These are phyloP conservation scores for Trichoderma asperellum DNA, from an alignment of 2,329 filamentous ascomycete species.

Conservation along the genomic window DNA sequence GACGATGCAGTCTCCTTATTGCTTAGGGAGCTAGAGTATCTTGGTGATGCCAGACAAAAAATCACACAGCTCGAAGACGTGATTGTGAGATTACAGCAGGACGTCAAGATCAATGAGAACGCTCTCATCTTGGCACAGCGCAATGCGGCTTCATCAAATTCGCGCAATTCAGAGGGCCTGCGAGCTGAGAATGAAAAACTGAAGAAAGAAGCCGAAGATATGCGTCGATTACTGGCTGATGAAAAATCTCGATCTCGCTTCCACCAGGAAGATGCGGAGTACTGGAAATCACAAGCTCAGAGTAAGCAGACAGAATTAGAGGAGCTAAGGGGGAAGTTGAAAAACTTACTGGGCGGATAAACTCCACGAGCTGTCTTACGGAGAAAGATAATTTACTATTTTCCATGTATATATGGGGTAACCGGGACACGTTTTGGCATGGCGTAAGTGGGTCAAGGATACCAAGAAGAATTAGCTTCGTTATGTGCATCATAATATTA, in stretches of 20 bases:
- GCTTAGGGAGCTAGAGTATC: conserved; percentile 22
- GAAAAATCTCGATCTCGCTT: conserved; percentile 12
- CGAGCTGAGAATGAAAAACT: conserved; percentile 18
- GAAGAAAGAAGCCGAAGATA: conserved; percentile 12
- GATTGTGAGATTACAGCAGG: conserved; percentile 22
- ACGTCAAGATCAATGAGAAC: conserved; percentile 25
- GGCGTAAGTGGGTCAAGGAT: conserved; percentile 9
- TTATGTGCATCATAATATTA: background rate
- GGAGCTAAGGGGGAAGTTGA: conserved; percentile 22
- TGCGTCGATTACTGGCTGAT: background rate
- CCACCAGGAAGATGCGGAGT: conserved; percentile 10
- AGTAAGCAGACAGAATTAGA: conserved; percentile 23
- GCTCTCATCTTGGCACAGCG: conserved; percentile 25
- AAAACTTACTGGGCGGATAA: conserved; percentile 17
- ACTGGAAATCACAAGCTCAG: conserved; percentile 19
- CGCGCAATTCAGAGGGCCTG: conserved; percentile 12
- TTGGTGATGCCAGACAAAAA: conserved; percentile 22
- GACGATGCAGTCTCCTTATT: conserved; percentile 21
- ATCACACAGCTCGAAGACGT: conserved; percentile 24
- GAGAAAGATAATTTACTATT: background rate
- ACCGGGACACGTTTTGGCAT: background rate
- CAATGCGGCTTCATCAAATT: conserved; percentile 20
- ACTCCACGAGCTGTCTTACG: background rate
- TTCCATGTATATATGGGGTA: background rate
- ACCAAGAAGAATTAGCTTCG: background rate